Evolutionary conservation across 2,329 filamentous ascomycete genomes (phyloP).

Genomic region (Sarocladiaceae sp.): DNA sequence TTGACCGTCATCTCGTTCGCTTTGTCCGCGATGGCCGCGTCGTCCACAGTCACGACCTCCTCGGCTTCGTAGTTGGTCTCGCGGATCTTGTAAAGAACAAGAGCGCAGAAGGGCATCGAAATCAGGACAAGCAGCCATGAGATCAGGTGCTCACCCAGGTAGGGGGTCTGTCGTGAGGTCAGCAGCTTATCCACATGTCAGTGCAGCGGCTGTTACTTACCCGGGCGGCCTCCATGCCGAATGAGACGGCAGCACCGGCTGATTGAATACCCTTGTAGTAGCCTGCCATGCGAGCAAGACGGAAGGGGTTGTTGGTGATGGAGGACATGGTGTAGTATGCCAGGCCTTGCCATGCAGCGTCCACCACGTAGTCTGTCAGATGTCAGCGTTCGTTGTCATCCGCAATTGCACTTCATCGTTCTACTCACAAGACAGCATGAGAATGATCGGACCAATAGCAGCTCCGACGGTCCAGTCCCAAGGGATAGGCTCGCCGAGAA

Average conservation of each 20-base stretch:
- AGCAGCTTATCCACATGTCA: not conserved
- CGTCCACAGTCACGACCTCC: conserved; percentile 15
- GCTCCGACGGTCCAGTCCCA: conserved; percentile 20
- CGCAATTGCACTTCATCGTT: no score
- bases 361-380: conserved; percentile 20
- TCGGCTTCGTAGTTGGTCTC: conserved; percentile 20
- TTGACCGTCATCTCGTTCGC: not conserved
- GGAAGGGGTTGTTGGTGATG: conserved; percentile 66
- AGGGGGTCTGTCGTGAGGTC: conserved; percentile 15
- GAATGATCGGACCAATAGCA: conserved; percentile 18
- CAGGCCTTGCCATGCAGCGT: conserved; percentile 39
- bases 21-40: conserved; percentile 5
- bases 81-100: conserved; percentile 16
- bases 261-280: conserved; percentile 82
- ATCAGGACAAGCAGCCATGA: conserved; percentile 19
- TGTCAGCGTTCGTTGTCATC: conserved; percentile 9
- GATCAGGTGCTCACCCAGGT: conserved; percentile 17
- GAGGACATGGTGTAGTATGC: conserved; percentile 69
- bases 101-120: conserved; percentile 16
- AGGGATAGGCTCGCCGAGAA: conserved; percentile 15
- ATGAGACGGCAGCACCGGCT: conserved; percentile 55
- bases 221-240: conserved; percentile 27
- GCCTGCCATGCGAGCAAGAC: conserved; percentile 67
- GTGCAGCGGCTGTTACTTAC: conserved; percentile 9
- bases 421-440: conserved; percentile 18